Evolutionary conservation across 2,329 filamentous ascomycete species (phyloP), one percentile per base, ranked within the genome.

Genomic region (Davidsoniella neocaledoniae): DNA sequence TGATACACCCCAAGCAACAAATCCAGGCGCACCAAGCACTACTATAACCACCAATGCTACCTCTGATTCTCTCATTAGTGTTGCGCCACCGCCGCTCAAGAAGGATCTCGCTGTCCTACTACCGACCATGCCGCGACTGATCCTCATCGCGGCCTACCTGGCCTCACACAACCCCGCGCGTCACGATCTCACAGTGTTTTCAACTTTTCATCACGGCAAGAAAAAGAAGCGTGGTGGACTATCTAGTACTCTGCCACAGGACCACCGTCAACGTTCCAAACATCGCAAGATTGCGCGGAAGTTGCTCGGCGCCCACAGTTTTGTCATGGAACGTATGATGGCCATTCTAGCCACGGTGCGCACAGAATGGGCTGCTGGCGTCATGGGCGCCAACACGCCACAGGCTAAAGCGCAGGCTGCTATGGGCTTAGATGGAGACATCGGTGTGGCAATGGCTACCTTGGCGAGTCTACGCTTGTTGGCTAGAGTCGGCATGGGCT

Each of bases 101-200:
- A 1, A 50, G 10, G 72, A 74, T 54, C 69, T 81, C 3, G 68
- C 73, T 1, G 61, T 67, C 21, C 68, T 77, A 4, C 70, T 91
- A 5, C 84, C 85, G 0, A 80, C 79, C 49, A 83, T 80, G 46
- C 80, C 84, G 2, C 81, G 83, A 39, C 74, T 84, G 48, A 71
- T 90, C 25, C 74, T 91, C 9, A 71, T 87, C 23, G 77, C 84
- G 36, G 81, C 84, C 3, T 91, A 91, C 64, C 75, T 91, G 2
- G 82, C 85, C 47, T 86, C 83, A 1, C 85, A 86, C 69, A 91
- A 88, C 61, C 76, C 81, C 12, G 67, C 81, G 1, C 73, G 77
- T n/a, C 77, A 83, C 59, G 85, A 91, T 61, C 67, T 77, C 4
- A 71, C 77, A 1, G 77, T 86, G 59, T 91, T 91, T 68, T 86